phyloP scores from a whole-genome alignment of 768 basidiomycete species.

The Hygrocybe coccinea region DNA sequence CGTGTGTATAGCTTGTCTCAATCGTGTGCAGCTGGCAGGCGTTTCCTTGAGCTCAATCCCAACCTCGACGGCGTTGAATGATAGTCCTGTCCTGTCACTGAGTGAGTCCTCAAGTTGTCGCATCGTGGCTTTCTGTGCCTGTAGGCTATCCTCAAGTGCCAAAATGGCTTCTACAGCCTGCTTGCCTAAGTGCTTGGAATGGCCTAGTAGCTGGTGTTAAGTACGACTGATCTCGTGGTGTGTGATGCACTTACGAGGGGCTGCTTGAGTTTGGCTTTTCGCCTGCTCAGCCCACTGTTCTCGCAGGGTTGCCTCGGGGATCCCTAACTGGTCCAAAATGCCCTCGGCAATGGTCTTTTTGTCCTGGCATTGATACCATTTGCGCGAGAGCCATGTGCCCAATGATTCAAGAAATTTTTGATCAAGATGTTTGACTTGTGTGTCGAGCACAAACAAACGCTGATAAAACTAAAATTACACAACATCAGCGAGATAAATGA shows the following conservation, averaged over 20 bases:
- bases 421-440: slow-evolving; percentile 4
- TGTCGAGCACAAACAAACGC: slow-evolving; percentile 2
- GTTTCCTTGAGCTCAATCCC: background rate
- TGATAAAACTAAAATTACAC: background rate
- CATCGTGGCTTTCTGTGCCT: background rate
- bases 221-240: background rate
- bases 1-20: background rate
- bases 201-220: background rate
- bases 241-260: background rate
- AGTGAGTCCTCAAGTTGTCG: background rate
- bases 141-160: background rate
- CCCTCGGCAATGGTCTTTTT: background rate
- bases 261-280: slow-evolving; percentile 1
- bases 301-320: background rate
- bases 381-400: background rate
- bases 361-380: background rate
- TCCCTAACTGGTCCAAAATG: background rate
- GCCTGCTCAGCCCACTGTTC: slow-evolving; percentile 4
- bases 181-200: background rate
- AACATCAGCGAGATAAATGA: background rate
- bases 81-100: background rate
- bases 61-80: background rate
- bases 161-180: slow-evolving; percentile 6
- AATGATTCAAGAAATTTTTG: background rate
- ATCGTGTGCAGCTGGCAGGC: background rate